phyloP scores from a whole-genome alignment of 805 yeast genomes.

The Ogataea nakhonphanomensis region DNA sequence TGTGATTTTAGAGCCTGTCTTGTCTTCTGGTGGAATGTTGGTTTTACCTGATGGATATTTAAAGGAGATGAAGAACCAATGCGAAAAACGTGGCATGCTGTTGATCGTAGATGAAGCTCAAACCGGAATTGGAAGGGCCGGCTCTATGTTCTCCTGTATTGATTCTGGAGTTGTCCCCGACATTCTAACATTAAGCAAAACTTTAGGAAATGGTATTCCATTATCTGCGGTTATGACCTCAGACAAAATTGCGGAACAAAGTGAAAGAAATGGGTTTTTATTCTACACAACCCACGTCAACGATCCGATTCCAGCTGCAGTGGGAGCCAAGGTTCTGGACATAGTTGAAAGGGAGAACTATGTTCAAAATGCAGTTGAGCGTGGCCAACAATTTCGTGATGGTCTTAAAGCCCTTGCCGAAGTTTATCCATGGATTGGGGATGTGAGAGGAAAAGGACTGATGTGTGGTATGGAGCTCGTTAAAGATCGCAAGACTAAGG shows the following conservation, averaged over 20 bases:
- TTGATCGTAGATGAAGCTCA: conserved; percentile 55
- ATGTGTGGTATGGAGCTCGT: conserved; percentile 52
- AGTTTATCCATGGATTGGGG: conserved; percentile 37
- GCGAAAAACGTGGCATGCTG: conserved; percentile 41
- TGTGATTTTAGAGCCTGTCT: conserved; percentile 48
- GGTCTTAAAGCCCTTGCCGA: conserved; percentile 22
- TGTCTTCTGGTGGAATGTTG: conserved; percentile 53
- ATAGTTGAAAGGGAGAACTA: conserved; percentile 29
- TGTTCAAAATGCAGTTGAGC: conserved; percentile 23
- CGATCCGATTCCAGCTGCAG: conserved; percentile 31
- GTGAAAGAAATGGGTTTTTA: conserved; percentile 22
- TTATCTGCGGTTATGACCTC: conserved; percentile 31
- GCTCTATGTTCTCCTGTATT: conserved; percentile 42
- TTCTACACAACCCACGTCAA: conserved; percentile 32
- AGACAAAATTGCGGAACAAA: conserved; percentile 22
- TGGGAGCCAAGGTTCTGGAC: conserved; percentile 30
- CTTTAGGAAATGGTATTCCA: conserved; percentile 34
- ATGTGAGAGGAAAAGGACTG: conserved; percentile 49
- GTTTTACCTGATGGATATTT: conserved; percentile 35
- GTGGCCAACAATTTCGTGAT: conserved; percentile 28
- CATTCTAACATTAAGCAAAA: conserved; percentile 32
- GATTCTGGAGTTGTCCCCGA: conserved; percentile 32
- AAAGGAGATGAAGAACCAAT: conserved; percentile 25
- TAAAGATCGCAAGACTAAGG: conserved; percentile 41
- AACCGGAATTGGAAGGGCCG: conserved; percentile 53